phyloP scores from a whole-genome alignment of 2,329 filamentous ascomycete genomes.

The Fusarium anthophilum region DNA sequence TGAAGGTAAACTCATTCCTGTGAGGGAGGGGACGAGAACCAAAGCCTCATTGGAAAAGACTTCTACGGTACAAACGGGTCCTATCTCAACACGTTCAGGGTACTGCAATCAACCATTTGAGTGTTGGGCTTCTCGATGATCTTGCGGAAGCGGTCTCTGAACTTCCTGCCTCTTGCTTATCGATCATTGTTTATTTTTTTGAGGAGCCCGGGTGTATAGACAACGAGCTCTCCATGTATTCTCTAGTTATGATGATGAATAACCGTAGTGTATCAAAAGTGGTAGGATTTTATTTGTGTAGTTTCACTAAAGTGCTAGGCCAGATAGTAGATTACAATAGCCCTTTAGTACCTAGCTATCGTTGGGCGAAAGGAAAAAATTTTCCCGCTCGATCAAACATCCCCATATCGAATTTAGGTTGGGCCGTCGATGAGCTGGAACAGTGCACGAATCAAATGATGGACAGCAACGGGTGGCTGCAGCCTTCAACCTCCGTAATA shows the following conservation, averaged over 20 bases:
- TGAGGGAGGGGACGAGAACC: background rate
- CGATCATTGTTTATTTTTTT: background rate
- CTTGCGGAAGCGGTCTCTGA: background rate
- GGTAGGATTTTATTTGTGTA: background rate
- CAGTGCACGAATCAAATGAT: constrained; percentile 27
- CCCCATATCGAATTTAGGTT: background rate
- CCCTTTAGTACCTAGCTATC: background rate
- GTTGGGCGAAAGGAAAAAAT: constrained; percentile 28
- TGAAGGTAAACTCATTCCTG: background rate
- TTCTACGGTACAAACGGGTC: background rate
- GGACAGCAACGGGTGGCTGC: constrained; percentile 12
- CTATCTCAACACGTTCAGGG: background rate
- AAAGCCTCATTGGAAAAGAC: background rate
- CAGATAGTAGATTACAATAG: constrained; percentile 27
- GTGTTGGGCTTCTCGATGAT: background rate
- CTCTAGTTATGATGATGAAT: background rate
- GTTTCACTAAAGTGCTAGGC: constrained; percentile 14
- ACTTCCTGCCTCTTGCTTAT: background rate
- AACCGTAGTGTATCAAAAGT: background rate
- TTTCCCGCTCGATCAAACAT: constrained; percentile 19
- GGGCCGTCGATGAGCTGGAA: constrained; percentile 2
- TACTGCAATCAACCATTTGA: background rate
- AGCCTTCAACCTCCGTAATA: background rate
- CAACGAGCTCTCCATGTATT: background rate
- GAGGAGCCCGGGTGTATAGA: background rate